phyloP scores from a whole-genome alignment of 345 rosid species.

The Populus tremula region DNA sequence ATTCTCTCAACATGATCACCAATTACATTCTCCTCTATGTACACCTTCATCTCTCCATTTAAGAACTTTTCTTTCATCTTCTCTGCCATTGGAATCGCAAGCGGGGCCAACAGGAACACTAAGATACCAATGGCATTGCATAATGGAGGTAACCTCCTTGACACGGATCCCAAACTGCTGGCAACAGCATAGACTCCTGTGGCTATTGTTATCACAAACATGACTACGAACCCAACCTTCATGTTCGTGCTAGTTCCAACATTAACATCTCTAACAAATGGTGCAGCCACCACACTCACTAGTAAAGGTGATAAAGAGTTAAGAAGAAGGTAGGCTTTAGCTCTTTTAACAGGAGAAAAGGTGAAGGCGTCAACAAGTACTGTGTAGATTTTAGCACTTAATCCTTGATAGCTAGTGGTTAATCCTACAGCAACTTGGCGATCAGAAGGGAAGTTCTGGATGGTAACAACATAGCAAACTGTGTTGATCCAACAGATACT shows the following conservation, averaged over 20 bases:
- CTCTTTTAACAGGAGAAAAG: constrained; percentile 31
- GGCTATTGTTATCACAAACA: constrained; percentile 53
- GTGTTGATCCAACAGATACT: constrained; percentile 99
- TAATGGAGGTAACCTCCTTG: constrained; percentile 25
- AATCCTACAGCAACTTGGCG: constrained; percentile 74
- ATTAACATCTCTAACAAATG: constrained; percentile 33
- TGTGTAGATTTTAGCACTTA: constrained; percentile 77
- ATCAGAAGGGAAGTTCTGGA: constrained; percentile 47
- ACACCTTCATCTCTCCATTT: constrained; percentile 24
- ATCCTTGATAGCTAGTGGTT: constrained; percentile 67
- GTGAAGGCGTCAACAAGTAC: constrained; percentile 45
- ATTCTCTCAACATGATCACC: not conserved
- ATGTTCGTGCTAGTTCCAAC: not conserved
- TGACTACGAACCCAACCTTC: constrained; percentile 35
- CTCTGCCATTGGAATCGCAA: constrained; percentile 41
- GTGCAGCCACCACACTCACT: constrained; percentile 38
- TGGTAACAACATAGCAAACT: constrained; percentile 55
- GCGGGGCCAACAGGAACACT: constrained; percentile 47
- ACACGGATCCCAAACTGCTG: constrained; percentile 43
- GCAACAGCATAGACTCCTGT: constrained; percentile 67
- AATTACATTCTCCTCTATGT: constrained; percentile 20
- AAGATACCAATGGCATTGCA: constrained; percentile 43
- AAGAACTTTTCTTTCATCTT: constrained; percentile 9
- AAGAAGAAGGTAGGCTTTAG: constrained; percentile 56
- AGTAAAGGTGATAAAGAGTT: constrained; percentile 55